Evolutionary conservation across 305 asterid genomes (phyloP), one percentile per base, ranked within the genome.

Genomic region (Salvia sclarea): DNA sequence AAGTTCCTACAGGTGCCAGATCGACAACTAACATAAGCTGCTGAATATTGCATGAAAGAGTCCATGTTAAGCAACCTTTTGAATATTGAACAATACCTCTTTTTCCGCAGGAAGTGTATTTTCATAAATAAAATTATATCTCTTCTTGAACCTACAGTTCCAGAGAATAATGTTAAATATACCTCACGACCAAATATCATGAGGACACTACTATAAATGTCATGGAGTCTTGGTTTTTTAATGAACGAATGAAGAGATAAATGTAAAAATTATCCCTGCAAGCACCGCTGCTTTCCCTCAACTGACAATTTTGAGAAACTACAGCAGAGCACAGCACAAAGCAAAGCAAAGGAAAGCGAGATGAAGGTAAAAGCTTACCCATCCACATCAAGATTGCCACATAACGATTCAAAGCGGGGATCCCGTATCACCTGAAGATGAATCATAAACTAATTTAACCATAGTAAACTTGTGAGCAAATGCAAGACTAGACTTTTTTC

Each of bases 401-500:
- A 85, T 69, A 94, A 79, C 17, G 97, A 75, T 75, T 91, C 99
- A 80, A 94, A 94, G 14, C 99, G 97, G 81, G 99, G 99, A 69
- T 89, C 99, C 45, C 96, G 85, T 10, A 75, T 84, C 52, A 86
- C 90, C 98, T 92, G 75, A 73, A 68, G 30, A 82, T 11, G 72
- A 72, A 31, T 67, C 2, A 52, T 35, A 43, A 31, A 68, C 20
- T 9, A 43, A 62, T 10, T 67, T 55, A 48, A 40, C 31, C 72
- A 75, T 33, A 43, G 12, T 8, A 47, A 45, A 57, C 59, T 9
- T 33, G 63, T 52, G 61, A 13, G 18, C 7, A 21, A 61, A 58
- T 54, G 31, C 53, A 20, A 16, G 30, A 44, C n/a, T 61, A 33
- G 37, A 58, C 58, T 52, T 20, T 43, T 37, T 37, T 28, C 6